Conservation (phyloP, 176 grass and related monocot species). For the Carex cristatella region DNA sequence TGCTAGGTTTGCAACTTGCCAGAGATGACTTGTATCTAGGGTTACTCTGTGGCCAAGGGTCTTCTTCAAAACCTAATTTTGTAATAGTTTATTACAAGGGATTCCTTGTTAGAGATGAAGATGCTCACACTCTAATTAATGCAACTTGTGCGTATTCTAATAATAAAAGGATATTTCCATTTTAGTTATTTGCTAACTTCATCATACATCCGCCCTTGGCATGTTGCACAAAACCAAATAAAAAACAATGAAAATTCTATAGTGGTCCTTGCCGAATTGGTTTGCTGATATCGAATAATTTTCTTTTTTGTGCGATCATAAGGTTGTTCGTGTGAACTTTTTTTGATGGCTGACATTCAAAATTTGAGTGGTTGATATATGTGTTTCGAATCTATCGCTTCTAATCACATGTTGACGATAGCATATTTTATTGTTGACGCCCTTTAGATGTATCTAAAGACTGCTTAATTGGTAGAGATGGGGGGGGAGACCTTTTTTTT, state of each 20-base stretch:
- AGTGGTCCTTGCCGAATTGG: neutral
- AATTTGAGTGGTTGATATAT: no score
- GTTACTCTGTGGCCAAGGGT: neutral
- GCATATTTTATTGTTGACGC: no score
- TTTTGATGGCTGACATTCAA: no score
- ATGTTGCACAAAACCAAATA: neutral
- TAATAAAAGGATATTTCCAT: neutral
- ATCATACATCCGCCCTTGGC: neutral
- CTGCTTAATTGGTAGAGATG: no score
- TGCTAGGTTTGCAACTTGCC: slow-evolving; percentile 1
- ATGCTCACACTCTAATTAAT: neutral
- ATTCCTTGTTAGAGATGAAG: neutral
- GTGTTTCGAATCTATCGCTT: no score
- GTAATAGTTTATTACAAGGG: neutral
- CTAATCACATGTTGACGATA: no score
- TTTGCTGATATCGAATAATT: neutral
- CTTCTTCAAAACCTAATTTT: neutral
- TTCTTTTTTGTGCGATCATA: no score
- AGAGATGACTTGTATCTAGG: slow-evolving; percentile 10
- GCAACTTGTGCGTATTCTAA: neutral
- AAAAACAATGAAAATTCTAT: neutral
- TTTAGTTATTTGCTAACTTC: neutral
- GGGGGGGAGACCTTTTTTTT: no score
- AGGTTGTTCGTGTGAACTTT: no score
- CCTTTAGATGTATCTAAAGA: no score